Percentiles rank a stretch among this genome's conserved stretches.
Conservation (phyloP, 2,329 filamentous ascomycete genomes). For the Alternaria triticimaculans region DNA sequence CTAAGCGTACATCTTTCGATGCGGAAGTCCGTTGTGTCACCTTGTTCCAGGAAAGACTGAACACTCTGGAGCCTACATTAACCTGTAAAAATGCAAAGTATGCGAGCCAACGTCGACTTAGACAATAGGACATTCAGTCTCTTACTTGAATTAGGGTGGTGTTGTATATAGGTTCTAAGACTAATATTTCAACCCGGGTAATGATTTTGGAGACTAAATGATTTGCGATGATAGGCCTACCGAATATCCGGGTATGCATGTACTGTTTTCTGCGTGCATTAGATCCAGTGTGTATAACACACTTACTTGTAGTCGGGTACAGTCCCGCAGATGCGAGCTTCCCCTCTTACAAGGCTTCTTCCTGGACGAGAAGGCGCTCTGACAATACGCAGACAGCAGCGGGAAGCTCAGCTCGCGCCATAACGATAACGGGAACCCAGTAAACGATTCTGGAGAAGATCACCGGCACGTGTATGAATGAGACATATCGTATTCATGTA, state of each 20-base stretch:
- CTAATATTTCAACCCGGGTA: background rate
- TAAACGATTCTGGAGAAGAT: background rate
- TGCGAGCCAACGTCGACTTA: background rate
- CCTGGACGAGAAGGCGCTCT: background rate
- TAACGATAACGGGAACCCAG: background rate
- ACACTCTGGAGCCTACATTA: background rate
- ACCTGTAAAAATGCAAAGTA: background rate
- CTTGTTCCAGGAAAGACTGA: background rate
- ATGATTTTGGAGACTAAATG: background rate
- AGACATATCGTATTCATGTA: background rate
- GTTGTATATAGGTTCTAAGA: background rate
- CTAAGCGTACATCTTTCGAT: background rate
- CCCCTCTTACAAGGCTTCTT: background rate
- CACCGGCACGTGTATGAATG: background rate
- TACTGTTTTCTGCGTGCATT: background rate
- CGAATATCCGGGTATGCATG: background rate
- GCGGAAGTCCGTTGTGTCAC: background rate
- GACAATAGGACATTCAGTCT: accelerated
- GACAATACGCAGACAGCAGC: background rate
- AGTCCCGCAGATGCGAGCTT: background rate
- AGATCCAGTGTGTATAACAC: background rate
- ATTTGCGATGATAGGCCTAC: background rate
- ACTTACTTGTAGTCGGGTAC: background rate
- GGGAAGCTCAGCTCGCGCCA: background rate
- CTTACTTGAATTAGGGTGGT: background rate